Percentiles rank a stretch among this genome's conserved stretches.
Conservation (phyloP, 2,329 filamentous ascomycete species). For the Aspergillus ruber region DNA sequence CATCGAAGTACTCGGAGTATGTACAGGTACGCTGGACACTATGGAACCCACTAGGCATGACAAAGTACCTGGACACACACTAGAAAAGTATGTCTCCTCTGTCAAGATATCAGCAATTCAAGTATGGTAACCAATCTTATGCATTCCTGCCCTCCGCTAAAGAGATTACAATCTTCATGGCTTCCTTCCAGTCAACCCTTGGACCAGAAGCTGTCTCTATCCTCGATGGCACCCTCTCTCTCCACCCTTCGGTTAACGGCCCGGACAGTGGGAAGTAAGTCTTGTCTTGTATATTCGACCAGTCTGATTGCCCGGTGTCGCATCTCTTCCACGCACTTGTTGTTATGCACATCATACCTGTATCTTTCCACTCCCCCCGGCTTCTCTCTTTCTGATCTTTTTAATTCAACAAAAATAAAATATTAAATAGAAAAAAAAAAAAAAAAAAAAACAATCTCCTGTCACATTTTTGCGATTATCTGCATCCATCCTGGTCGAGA, state of each 20-base stretch:
- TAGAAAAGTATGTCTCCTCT: too few species aligned
- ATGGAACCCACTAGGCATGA: neutral
- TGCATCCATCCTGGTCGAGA: conserved; percentile 32
- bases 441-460: conserved; percentile 4
- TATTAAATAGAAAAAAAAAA: neutral
- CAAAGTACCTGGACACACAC: neutral
- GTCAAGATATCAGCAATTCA: too few species aligned
- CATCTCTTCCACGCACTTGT: conserved; percentile 10
- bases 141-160: neutral
- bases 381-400: conserved; percentile 7
- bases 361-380: neutral
- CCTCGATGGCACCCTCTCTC: neutral
- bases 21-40: neutral
- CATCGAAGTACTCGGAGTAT: conserved; percentile 13
- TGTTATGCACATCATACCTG: conserved; percentile 17
- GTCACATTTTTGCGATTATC: conserved; percentile 21
- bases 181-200: too few species aligned
- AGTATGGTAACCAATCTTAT: neutral
- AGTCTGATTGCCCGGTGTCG: neutral
- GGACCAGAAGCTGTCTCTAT: neutral
- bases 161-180: neutral
- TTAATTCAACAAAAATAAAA: too few species aligned
- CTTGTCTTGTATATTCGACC: neutral
- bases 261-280: neutral
- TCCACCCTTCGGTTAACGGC: neutral